Base-by-base conservation (phyloP, 805 yeast species). In the Zygosaccharomyces bailii region DNA sequence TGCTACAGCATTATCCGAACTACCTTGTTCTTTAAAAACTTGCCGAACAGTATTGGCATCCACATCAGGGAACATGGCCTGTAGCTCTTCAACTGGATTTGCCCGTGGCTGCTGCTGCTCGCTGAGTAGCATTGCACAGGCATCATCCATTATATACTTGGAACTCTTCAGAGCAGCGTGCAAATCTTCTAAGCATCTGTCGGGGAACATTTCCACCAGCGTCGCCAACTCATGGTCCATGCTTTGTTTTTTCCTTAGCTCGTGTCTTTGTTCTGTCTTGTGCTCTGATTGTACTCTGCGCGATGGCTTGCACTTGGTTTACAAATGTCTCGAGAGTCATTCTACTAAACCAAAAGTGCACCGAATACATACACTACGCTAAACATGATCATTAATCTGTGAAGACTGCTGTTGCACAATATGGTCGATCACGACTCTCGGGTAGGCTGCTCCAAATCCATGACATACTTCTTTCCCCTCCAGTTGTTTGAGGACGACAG, bases 401-500 rank as follows among this genome's bases (percentile, higher is more conserved):
- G 20, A 7, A 13, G 20, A 14, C 32, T 37, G 40, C 17, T 37
- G 32, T 9, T 14, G 40, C 11, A 24, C 49, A 11, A 50, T 23
- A 6, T 37, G 36, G 39, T 60, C 60, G 10, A 62, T 49, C 5
- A 56, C n/a, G 7, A 37, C 37, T 30, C 57, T 60, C 18, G 50
- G 49, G 43, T 63, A 65, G 1, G 67, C 65, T 5, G 65, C 58
- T 0, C 96, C 96, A 55, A 69, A 74, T 1, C 90, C 93, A 59
- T 86, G 91, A 57, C 96, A 87, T 30, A 69, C 72, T 59, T 86
- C 95, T 25, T 74, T 62, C 1, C 93, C 95, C 56, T 72, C 76
- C 43, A 88, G 69, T 20, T 61, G 63, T 14, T 66, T 60, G 82
- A 87, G 79, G 2, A 86, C 76, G 29, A 62, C 67, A n/a, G 70